phyloP scores from a whole-genome alignment of 345 rosid species.

The Eucalyptus erythrocorys region DNA sequence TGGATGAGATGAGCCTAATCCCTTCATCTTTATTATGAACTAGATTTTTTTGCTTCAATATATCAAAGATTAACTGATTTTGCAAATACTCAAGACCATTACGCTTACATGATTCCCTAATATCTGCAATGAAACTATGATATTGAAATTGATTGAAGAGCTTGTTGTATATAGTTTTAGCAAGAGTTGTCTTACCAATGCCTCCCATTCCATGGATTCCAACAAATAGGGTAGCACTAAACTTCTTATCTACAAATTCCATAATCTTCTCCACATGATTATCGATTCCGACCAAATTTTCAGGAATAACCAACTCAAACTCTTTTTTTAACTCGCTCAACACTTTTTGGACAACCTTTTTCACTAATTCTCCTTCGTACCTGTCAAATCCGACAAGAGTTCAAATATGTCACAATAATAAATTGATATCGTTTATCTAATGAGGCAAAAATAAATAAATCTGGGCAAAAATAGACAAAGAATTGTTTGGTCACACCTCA shows the following conservation, averaged over 20 bases:
- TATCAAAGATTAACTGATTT: background rate
- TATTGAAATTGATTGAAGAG: background rate
- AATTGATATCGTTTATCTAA: background rate
- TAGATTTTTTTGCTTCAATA: background rate
- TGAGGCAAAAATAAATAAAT: background rate
- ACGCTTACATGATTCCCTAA: background rate
- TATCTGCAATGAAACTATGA: background rate
- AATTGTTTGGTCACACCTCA: background rate
- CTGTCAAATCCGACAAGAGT: background rate
- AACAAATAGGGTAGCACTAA: background rate
- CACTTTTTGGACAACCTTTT: background rate
- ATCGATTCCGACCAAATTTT: background rate
- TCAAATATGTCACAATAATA: background rate
- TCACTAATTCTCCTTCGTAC: background rate
- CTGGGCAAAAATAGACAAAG: background rate
- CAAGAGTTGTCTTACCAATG: background rate
- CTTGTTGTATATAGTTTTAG: background rate
- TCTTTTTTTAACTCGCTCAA: background rate
- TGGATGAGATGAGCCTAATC: background rate
- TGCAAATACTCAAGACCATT: background rate
- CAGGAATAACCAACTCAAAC: background rate
- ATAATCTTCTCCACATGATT: background rate
- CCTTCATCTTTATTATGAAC: background rate
- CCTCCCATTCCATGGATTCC: background rate
- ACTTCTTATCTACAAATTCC: background rate